Evolutionary conservation across 805 yeast species (phyloP).

Genomic region (Candida broadrunensis): DNA sequence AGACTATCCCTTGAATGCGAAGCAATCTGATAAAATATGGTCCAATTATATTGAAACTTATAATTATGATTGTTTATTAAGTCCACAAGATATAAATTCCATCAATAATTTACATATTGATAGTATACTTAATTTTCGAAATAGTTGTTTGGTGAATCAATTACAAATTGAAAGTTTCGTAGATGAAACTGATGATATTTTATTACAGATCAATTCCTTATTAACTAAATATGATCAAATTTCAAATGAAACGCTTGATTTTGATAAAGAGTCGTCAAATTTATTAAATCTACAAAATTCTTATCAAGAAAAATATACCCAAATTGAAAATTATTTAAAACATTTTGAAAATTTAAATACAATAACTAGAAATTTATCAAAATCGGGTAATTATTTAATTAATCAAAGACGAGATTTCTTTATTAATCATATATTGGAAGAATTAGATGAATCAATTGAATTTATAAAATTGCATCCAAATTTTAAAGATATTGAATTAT

Average conservation of each 20-base stretch:
- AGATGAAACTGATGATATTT: slow-evolving; percentile 42
- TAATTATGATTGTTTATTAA: slow-evolving; percentile 40
- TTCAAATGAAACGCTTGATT: slow-evolving; percentile 57
- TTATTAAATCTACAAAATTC: slow-evolving; percentile 46
- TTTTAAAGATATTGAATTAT: slow-evolving; percentile 71
- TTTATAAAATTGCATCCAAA: slow-evolving; percentile 34
- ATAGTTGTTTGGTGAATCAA: slow-evolving; percentile 25
- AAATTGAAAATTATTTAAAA: slow-evolving; percentile 47
- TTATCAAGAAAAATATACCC: slow-evolving; percentile 39
- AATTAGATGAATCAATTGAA: slow-evolving; percentile 63
- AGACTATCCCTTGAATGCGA: slow-evolving; percentile 12
- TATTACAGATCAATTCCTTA: slow-evolving; percentile 45
- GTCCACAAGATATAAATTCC: slow-evolving; percentile 36
- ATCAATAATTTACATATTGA: slow-evolving; percentile 37
- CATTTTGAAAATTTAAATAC: slow-evolving; percentile 71
- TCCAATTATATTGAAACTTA: slow-evolving; percentile 33
- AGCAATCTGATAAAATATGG: slow-evolving; percentile 17
- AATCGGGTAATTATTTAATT: slow-evolving; percentile 65
- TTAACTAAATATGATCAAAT: slow-evolving; percentile 55
- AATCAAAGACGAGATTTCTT: slow-evolving; percentile 45
- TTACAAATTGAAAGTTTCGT: slow-evolving; percentile 32
- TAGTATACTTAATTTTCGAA: slow-evolving; percentile 31
- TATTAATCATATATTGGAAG: slow-evolving; percentile 39
- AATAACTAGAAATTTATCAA: slow-evolving; percentile 65
- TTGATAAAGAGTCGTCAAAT: slow-evolving; percentile 54